Evolutionary conservation across 495 filamentous ascomycete genomes (phyloP).

Genomic region (Neurospora tetrasperma): DNA sequence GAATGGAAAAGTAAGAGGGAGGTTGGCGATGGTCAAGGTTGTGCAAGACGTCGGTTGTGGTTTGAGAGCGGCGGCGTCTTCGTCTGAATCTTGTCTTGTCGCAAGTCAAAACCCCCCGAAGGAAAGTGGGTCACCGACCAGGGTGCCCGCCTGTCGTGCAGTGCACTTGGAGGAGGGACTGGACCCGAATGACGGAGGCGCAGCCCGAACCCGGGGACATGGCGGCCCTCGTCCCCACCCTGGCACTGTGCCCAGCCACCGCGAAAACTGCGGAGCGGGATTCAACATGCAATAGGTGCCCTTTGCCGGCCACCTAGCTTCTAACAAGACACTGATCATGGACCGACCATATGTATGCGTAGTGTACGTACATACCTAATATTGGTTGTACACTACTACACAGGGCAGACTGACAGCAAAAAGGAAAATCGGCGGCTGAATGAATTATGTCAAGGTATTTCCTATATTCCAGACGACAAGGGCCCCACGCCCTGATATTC

Average conservation of each 20-base stretch:
- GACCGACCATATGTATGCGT: too few species aligned
- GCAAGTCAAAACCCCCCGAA: background rate
- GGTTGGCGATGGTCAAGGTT: background rate
- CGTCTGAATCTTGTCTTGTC: background rate
- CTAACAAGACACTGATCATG: background rate
- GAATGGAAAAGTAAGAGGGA: background rate
- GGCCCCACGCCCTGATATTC: background rate
- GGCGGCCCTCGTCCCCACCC: background rate
- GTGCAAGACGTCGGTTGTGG: background rate
- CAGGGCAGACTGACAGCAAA: too few species aligned
- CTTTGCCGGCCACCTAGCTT: too few species aligned
- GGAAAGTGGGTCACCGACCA: background rate
- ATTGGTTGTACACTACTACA: too few species aligned
- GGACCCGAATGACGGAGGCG: background rate
- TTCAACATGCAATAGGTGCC: too few species aligned
- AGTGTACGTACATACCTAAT: too few species aligned
- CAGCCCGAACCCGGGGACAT: background rate
- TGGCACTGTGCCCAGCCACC: background rate
- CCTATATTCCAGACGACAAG: background rate
- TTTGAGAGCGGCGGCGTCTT: background rate
- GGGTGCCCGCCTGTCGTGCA: background rate
- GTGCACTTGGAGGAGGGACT: background rate
- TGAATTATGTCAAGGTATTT: background rate
- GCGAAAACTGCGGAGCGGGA: background rate
- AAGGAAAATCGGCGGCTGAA: background rate